Percentiles rank a stretch among this genome's conserved stretches.
phyloP scores from a whole-genome alignment of 225 moss, liverwort and hornwort species.

The Sphagnum contortum region DNA sequence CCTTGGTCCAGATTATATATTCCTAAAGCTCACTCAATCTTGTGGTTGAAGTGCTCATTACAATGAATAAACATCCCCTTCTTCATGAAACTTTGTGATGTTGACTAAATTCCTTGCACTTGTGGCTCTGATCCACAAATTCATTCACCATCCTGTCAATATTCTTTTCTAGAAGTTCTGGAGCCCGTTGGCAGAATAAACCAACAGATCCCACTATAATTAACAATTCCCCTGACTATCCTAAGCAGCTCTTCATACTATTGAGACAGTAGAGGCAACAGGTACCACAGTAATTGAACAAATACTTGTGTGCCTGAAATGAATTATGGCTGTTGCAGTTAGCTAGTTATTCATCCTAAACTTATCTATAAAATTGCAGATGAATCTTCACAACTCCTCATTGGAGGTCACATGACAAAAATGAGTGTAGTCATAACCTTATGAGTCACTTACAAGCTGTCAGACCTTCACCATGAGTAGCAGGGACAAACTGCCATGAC shows the following conservation, averaged over 20 bases:
- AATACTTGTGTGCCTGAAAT: conserved; percentile 1
- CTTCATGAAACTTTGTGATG: conserved; percentile 94
- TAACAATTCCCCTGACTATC: not conserved
- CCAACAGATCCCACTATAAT: not conserved
- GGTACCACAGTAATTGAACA: too few relatives aligned
- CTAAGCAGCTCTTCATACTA: too few relatives aligned
- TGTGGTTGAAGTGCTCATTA: conserved; percentile 98
- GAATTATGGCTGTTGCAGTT: too few relatives aligned
- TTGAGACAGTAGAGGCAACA: too few relatives aligned
- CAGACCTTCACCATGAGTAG: too few relatives aligned
- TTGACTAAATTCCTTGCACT: conserved; percentile 87
- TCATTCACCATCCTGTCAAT: conserved; percentile 91
- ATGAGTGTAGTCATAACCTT: too few relatives aligned
- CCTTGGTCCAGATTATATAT: conserved; percentile 99
- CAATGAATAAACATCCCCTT: conserved; percentile 97
- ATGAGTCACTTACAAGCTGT: too few relatives aligned
- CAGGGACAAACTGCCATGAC: too few relatives aligned
- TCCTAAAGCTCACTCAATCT: conserved; percentile 96
- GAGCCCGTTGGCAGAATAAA: conserved; percentile 37
- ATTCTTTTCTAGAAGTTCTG: conserved; percentile 69
- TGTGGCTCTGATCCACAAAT: conserved; percentile 59
- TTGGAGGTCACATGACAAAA: too few relatives aligned
- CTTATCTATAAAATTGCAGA: too few relatives aligned
- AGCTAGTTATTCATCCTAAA: too few relatives aligned
- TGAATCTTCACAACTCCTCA: too few relatives aligned